Evolutionary conservation across 768 basidiomycete species (phyloP), one percentile per base, ranked within the genome.

Genomic region (Phylloporus sp.): DNA sequence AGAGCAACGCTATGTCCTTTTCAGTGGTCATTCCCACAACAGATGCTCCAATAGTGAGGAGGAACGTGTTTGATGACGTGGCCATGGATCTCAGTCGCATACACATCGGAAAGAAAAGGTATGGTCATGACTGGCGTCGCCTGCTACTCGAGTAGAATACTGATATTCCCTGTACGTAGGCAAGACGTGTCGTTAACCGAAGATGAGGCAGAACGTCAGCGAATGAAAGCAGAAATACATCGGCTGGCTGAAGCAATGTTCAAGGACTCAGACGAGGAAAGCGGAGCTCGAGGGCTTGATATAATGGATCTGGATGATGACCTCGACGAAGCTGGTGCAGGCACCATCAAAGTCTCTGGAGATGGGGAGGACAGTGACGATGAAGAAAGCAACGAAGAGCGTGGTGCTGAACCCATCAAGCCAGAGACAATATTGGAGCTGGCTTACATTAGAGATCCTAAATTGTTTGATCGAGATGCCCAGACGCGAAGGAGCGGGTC

Each of bases 161-260:
- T 57, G n/a, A 56, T 39, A 8, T 23, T 24, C 41, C 26, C 44
- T 24, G 46, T 32, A 38, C 45, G 26, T 44, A 82, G 82, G 22
- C 75, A 77, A 29, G 76, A 81, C 26, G 73, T 61, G n/a, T 61
- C 64, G 16, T 60, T 80, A 13, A 64, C 83, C 8, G 74, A 76
- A 13, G 88, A 93, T 59, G 76, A 75, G 6, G 67, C 74, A 1
- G 79, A 80, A 61, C 75, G 81, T n/a, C 84, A 84, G 36, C 72
- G 85, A 57, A 86, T 94, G 80, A 93, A 95, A 61, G 81, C 81
- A 2, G 85, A 88, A 48, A 94, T 94, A 58, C 74, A 94, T 13
- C 80, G 89, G 24, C 78, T 87, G 5, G 85, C 81, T 0, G 86
- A 93, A 60, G 80, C 75, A 16, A 77, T 85, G 32, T 76, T 77